phyloP scores from a whole-genome alignment of 192 early-diverging fungal species.

The Glomus cerebriforme region DNA sequence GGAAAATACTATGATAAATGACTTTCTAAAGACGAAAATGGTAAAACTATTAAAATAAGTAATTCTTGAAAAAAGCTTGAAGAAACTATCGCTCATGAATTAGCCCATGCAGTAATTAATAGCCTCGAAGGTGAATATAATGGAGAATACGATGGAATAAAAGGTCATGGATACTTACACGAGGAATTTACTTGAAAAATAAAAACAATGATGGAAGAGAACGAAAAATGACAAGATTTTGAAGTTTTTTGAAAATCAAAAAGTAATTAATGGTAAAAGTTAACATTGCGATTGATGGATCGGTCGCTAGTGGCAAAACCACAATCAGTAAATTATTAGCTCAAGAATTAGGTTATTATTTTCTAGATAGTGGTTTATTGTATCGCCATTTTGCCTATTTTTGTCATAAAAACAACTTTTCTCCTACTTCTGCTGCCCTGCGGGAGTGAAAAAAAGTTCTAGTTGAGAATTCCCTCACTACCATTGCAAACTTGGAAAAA shows the following conservation, averaged over 20 bases:
- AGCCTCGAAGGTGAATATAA: background rate
- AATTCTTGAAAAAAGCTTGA: background rate
- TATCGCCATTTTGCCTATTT: constrained; percentile 21
- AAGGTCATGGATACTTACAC: constrained; percentile 11
- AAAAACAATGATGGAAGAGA: no score
- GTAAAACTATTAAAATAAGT: no score
- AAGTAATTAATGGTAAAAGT: constrained; percentile 1
- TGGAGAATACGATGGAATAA: background rate
- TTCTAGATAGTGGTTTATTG: constrained; percentile 22
- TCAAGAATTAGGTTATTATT: background rate
- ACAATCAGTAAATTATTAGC: constrained; percentile 71
- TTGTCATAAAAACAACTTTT: background rate
- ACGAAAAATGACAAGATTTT: constrained; percentile 13
- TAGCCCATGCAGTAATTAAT: background rate
- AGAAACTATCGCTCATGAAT: constrained; percentile 21
- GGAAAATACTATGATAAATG: no score
- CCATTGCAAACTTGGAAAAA: no score
- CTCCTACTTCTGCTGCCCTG: background rate
- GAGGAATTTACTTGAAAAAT: no score
- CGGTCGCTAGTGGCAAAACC: constrained; percentile 73
- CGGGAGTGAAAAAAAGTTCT: no score
- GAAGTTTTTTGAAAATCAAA: background rate
- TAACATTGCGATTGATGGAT: constrained; percentile 71
- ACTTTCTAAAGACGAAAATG: no score
- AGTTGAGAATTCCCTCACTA: no score